phyloP scores from a whole-genome alignment of 768 basidiomycete species.

The Mycena filopes region DNA sequence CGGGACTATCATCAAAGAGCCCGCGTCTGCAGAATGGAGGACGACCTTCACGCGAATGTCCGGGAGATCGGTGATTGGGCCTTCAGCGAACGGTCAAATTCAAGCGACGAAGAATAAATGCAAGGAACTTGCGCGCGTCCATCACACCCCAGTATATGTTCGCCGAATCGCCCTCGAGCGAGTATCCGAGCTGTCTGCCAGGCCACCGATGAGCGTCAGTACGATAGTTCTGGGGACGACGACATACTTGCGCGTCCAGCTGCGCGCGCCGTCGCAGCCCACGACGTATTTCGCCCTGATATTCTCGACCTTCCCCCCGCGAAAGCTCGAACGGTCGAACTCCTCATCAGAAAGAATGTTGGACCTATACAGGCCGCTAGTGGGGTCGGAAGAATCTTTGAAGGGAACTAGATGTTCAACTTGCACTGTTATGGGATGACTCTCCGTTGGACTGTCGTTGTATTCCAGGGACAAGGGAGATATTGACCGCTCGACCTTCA shows the following conservation, averaged over 20 bases:
- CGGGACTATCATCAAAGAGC: constrained; percentile 63
- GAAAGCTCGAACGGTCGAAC: background rate
- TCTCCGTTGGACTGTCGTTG: constrained; percentile 32
- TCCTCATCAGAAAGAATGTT: constrained; percentile 21
- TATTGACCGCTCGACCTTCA: constrained; percentile 49
- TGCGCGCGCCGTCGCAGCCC: constrained; percentile 54
- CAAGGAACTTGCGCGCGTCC: constrained; percentile 19
- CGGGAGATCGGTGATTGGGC: constrained; percentile 62
- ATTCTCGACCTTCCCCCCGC: constrained; percentile 32
- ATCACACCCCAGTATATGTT: constrained; percentile 46
- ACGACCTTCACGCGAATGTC: constrained; percentile 57
- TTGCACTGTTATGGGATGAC: constrained; percentile 29
- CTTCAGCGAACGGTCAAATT: constrained; percentile 39
- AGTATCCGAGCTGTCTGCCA: constrained; percentile 47
- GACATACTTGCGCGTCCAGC: constrained; percentile 51
- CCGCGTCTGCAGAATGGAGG: constrained; percentile 57
- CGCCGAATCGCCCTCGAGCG: constrained; percentile 60
- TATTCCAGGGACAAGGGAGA: constrained; percentile 44
- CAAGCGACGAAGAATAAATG: constrained; percentile 37
- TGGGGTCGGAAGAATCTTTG: background rate
- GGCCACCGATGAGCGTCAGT: background rate
- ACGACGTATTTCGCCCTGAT: constrained; percentile 48
- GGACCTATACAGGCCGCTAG: constrained; percentile 29
- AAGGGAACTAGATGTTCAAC: constrained; percentile 25
- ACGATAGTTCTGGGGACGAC: background rate